Evolutionary conservation across 2,329 filamentous ascomycete species (phyloP).

Genomic region (Fusarium siculi): DNA sequence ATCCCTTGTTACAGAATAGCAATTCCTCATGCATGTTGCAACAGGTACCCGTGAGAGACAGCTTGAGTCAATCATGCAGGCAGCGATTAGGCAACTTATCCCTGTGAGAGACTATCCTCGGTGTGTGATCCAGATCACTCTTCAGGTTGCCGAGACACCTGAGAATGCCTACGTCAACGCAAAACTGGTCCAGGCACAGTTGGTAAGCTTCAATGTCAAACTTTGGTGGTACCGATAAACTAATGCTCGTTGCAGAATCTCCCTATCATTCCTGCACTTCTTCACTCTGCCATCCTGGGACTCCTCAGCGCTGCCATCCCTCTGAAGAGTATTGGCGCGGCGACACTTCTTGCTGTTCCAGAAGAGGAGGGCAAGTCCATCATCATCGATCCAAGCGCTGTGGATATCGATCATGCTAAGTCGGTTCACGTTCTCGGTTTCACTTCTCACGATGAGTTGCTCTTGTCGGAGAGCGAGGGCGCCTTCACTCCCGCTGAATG

Average conservation of each 20-base stretch:
- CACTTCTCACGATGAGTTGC: conserved; percentile 75
- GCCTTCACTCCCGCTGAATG: conserved; percentile 80
- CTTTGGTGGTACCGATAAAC: conserved; percentile 24
- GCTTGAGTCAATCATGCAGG: conserved; percentile 80
- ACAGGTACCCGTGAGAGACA: conserved; percentile 80
- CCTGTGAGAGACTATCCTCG: conserved; percentile 80
- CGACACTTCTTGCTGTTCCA: conserved; percentile 71
- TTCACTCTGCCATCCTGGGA: conserved; percentile 82
- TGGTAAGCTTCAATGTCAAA: conserved; percentile 58
- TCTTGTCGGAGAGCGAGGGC: conserved; percentile 86
- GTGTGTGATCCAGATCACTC: conserved; percentile 80
- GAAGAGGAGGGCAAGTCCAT: conserved; percentile 55
- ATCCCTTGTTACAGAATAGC: background rate
- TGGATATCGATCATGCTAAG: conserved; percentile 69
- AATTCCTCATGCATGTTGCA: conserved; percentile 31
- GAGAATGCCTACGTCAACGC: conserved; percentile 72
- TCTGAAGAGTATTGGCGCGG: conserved; percentile 76
- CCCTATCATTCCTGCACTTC: conserved; percentile 79
- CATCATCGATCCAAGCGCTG: conserved; percentile 69
- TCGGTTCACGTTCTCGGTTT: conserved; percentile 89
- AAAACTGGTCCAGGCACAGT: conserved; percentile 68
- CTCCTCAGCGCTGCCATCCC: conserved; percentile 86
- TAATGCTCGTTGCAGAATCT: conserved; percentile 67
- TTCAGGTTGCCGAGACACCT: conserved; percentile 79
- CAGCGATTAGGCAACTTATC: conserved; percentile 78